These are phyloP conservation scores for Tetrahymena malaccensis DNA, from an alignment of 73 alveolate genomes.

Conservation along the genomic window DNA sequence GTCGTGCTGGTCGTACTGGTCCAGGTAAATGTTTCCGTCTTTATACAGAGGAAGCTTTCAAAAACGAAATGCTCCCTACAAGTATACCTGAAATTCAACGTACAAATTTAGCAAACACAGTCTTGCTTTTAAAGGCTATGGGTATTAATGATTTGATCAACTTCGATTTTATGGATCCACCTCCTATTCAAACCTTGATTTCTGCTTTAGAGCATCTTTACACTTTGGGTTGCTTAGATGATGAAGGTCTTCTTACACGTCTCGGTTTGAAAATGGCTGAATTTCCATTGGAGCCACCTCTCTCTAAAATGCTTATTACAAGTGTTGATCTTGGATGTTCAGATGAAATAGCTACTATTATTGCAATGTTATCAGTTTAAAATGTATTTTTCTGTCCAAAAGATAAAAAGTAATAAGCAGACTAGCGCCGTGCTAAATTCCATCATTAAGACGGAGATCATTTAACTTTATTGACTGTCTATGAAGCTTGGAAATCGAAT, in stretches of 20 bases:
- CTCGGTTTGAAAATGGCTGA: conserved; percentile 99
- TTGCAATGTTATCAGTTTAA: conserved; percentile 96
- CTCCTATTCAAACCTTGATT: conserved; percentile 87
- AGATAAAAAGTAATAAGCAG: conserved; percentile 96
- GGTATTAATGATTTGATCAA: conserved; percentile 96
- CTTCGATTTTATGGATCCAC: conserved; percentile 99
- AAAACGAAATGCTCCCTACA: conserved; percentile 96
- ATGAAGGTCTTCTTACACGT: conserved; percentile 96
- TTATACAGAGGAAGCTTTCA: conserved; percentile 94
- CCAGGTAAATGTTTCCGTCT: conserved; percentile 98
- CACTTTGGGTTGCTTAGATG: conserved; percentile 97
- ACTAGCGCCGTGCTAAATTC: conserved; percentile 94
- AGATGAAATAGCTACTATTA: conserved; percentile 97
- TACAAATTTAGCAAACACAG: conserved; percentile 97
- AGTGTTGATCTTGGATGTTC: conserved; percentile 98
- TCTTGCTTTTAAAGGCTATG: conserved; percentile 96
- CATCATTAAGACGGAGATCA: conserved; percentile 99
- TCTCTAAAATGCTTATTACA: conserved; percentile 95
- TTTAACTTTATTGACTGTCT: conserved; percentile 95
- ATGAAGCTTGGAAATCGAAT: conserved; percentile 87
- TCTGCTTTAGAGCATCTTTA: conserved; percentile 86
- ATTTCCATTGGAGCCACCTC: conserved; percentile 98
- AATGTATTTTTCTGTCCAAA: conserved; percentile 98
- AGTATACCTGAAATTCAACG: conserved; percentile 98
- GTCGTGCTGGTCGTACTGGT: conserved; percentile 99